A percentile compares a stretch with the other conserved stretches of the same genome.
Evolutionary conservation across 495 filamentous ascomycete genomes (phyloP).

Genomic region (Talaromyces stipitatus): DNA sequence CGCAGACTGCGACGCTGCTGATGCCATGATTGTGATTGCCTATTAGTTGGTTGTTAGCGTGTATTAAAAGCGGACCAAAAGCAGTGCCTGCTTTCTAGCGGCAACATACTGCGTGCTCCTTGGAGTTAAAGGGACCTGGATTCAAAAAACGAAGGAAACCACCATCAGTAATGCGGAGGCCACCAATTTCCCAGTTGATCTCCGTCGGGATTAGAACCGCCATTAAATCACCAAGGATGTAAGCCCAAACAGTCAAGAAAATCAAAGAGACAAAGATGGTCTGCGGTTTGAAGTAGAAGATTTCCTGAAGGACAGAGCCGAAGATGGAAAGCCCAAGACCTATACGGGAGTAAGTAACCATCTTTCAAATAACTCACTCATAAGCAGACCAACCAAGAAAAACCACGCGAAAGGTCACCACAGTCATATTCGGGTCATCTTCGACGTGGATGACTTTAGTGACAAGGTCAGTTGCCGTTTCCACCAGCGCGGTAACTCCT

Average conservation of each 20-base stretch:
- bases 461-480: conserved; percentile 18
- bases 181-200: conserved; percentile 14
- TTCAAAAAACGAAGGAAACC: conserved; percentile 20
- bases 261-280: conserved; percentile 30
- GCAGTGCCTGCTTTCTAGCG: background rate
- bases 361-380: background rate
- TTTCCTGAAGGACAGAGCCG: conserved; percentile 22
- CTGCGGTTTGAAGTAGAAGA: conserved; percentile 43
- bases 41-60: background rate
- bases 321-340: conserved; percentile 25
- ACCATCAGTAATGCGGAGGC: background rate
- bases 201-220: conserved; percentile 25
- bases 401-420: conserved; percentile 24
- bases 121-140: conserved; percentile 30
- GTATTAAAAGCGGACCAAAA: background rate
- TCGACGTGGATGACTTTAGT: conserved; percentile 24
- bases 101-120: conserved; percentile 29
- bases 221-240: conserved; percentile 24
- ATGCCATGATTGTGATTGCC: conserved; percentile 32
- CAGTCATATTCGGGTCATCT: conserved; percentile 22
- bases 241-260: conserved; percentile 34
- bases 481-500: background rate
- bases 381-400: conserved; percentile 18
- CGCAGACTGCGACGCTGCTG: conserved; percentile 30
- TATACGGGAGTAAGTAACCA: background rate